Conservation (phyloP, 2,329 filamentous ascomycete species). For the Tothia fuscella region DNA sequence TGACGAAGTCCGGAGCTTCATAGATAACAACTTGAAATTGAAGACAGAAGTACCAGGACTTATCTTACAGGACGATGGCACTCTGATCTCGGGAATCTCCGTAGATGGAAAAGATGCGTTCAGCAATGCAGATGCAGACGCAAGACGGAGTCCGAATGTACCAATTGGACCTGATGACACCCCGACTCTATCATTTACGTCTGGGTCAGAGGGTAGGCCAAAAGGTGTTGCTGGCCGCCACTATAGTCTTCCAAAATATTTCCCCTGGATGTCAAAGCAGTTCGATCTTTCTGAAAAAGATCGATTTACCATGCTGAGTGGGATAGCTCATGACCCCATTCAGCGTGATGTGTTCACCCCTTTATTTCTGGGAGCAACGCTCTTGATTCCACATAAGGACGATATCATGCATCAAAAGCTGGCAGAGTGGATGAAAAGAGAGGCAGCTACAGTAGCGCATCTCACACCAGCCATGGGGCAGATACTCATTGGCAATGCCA, state of each 20-base stretch:
- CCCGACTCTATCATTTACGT: slow-evolving; percentile 53
- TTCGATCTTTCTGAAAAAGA: slow-evolving; percentile 64
- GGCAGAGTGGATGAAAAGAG: slow-evolving; percentile 75
- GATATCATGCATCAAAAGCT: slow-evolving; percentile 78
- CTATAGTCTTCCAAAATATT: slow-evolving; percentile 76
- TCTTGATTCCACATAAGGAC: slow-evolving; percentile 68
- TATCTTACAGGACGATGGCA: slow-evolving; percentile 57
- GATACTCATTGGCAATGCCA: slow-evolving; percentile 77
- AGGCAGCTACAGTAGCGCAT: slow-evolving; percentile 68
- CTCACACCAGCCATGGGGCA: slow-evolving; percentile 95
- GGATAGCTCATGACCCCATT: slow-evolving; percentile 63
- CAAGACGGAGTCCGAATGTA: slow-evolving; percentile 52
- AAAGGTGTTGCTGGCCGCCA: slow-evolving; percentile 85
- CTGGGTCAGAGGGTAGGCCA: slow-evolving; percentile 63
- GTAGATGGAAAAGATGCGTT: slow-evolving; percentile 57
- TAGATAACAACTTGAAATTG: slow-evolving; percentile 59
- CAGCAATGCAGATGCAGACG: slow-evolving; percentile 38
- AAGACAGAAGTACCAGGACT: slow-evolving; percentile 66
- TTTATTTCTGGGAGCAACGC: slow-evolving; percentile 68
- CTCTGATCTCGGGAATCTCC: slow-evolving; percentile 52
- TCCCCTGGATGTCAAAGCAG: slow-evolving; percentile 80
- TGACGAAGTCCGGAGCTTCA: slow-evolving; percentile 51
- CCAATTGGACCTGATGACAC: slow-evolving; percentile 77
- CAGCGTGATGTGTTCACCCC: slow-evolving; percentile 78
- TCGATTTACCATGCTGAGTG: slow-evolving; percentile 71